Conservation (phyloP, 2,329 filamentous ascomycete species). For the Chaetomiaceae sp. region DNA sequence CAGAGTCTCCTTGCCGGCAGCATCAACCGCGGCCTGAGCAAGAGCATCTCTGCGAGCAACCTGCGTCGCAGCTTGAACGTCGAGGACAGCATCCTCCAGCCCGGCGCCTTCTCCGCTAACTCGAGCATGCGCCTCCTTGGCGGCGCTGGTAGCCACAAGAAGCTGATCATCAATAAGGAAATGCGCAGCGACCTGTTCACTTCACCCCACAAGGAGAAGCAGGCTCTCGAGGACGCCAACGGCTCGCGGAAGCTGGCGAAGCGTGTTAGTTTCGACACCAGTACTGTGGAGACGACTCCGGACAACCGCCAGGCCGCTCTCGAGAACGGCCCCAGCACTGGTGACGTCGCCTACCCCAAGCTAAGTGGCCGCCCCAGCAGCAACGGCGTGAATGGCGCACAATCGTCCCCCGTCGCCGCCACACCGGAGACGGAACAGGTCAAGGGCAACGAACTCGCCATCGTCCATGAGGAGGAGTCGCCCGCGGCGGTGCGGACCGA, state of each 20-base stretch:
- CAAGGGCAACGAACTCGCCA: conserved; percentile 69
- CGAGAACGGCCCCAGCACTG: conserved; percentile 45
- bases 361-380: conserved; percentile 38
- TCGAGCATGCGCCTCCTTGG: conserved; percentile 59
- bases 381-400: conserved; percentile 39
- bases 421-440: conserved; percentile 62
- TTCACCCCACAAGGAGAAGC: conserved; percentile 52
- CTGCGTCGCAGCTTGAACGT: conserved; percentile 75
- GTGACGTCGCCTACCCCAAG: conserved; percentile 57
- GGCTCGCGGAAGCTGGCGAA: conserved; percentile 62
- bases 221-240: conserved; percentile 37
- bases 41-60: conserved; percentile 85
- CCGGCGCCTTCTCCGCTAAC: conserved; percentile 75
- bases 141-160: conserved; percentile 73
- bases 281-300: conserved; percentile 43
- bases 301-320: conserved; percentile 40
- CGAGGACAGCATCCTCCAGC: conserved; percentile 80
- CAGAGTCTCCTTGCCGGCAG: conserved; percentile 63
- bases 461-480: conserved; percentile 68
- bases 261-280: conserved; percentile 85
- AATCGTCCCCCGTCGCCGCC: conserved; percentile 23
- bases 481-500: conserved; percentile 34
- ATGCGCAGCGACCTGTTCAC: conserved; percentile 69
- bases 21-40: conserved; percentile 67
- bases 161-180: conserved; percentile 85